Evolutionary conservation across 306 rosid genomes (phyloP).

Genomic region (Castanospermum australe): DNA sequence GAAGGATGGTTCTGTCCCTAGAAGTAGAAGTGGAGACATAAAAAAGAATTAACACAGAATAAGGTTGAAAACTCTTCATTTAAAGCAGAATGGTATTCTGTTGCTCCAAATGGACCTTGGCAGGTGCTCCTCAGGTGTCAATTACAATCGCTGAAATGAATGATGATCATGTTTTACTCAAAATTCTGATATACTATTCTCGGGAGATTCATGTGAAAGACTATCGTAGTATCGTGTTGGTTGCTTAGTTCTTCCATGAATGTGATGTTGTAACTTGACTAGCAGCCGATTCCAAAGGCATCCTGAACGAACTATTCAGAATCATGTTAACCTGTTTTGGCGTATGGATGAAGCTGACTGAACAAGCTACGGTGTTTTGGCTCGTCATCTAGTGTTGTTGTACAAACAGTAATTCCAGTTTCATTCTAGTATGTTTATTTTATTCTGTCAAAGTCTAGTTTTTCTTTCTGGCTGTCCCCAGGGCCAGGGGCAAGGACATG

Average conservation of each 20-base stretch:
- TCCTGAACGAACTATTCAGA: conserved; percentile 10
- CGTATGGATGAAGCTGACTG: conserved; percentile 21
- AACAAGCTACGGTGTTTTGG: conserved; percentile 13
- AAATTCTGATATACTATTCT: neutral
- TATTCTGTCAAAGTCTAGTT: neutral
- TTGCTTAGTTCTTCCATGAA: conserved; percentile 23
- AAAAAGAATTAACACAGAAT: conserved; percentile 39
- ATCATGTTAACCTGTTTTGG: conserved; percentile 23
- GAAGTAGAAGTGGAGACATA: conserved; percentile 41
- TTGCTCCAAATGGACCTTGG: conserved; percentile 22
- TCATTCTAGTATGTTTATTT: conserved; percentile 2
- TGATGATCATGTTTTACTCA: conserved; percentile 19
- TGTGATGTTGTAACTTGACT: conserved; percentile 17
- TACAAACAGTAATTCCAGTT: neutral
- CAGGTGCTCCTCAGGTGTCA: conserved; percentile 23
- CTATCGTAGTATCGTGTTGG: conserved; percentile 6
- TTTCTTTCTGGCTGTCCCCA: conserved; percentile 13
- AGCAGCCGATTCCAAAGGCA: conserved; percentile 3
- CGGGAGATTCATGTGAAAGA: conserved; percentile 26
- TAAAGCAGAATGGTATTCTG: conserved; percentile 15
- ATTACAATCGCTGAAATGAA: conserved; percentile 28
- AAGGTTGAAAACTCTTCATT: conserved; percentile 22
- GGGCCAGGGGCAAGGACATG: neutral
- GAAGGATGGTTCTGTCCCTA: conserved; percentile 53
- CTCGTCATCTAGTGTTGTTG: neutral